These are phyloP conservation scores for Brasenia schreberi DNA, from an alignment of 164 flowering plant species.

Conservation along the genomic window DNA sequence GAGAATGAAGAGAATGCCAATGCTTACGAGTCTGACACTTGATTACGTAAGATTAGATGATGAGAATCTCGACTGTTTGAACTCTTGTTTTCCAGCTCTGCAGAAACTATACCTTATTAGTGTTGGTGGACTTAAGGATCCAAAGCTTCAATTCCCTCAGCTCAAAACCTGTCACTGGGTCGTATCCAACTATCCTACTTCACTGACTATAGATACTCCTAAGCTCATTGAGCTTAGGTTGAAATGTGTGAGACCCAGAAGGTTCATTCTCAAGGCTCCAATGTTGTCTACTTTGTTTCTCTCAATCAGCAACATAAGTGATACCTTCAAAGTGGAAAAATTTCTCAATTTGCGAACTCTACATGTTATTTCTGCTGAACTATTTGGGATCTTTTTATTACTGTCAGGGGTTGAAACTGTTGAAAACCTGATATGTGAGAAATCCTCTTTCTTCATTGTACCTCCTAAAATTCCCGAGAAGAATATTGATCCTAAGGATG, in stretches of 20 bases:
- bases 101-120: constrained; percentile 26
- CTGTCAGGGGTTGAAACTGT: constrained; percentile 15
- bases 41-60: constrained; percentile 36
- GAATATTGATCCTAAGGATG: constrained; percentile 2
- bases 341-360: constrained; percentile 20
- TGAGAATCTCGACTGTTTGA: constrained; percentile 30
- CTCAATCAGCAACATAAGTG: constrained; percentile 17
- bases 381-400: constrained; percentile 9
- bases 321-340: constrained; percentile 7
- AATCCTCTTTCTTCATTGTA: background rate
- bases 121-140: constrained; percentile 36
- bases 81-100: constrained; percentile 29
- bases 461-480: constrained; percentile 1
- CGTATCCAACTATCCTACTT: constrained; percentile 28
- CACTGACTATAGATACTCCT: constrained; percentile 26
- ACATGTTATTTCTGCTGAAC: constrained; percentile 18
- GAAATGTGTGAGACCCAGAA: constrained; percentile 21
- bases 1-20: constrained; percentile 27
- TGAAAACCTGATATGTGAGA: constrained; percentile 4
- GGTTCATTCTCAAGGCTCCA: constrained; percentile 30
- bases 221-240: constrained; percentile 21
- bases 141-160: constrained; percentile 26
- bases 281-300: constrained; percentile 22
- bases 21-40: constrained; percentile 31
- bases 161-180: constrained; percentile 33